Percentiles rank a stretch among this genome's conserved stretches.
These are phyloP conservation scores for Phytophthora sojae DNA, from an alignment of 352 stramenopile species.

Conservation along the genomic window DNA sequence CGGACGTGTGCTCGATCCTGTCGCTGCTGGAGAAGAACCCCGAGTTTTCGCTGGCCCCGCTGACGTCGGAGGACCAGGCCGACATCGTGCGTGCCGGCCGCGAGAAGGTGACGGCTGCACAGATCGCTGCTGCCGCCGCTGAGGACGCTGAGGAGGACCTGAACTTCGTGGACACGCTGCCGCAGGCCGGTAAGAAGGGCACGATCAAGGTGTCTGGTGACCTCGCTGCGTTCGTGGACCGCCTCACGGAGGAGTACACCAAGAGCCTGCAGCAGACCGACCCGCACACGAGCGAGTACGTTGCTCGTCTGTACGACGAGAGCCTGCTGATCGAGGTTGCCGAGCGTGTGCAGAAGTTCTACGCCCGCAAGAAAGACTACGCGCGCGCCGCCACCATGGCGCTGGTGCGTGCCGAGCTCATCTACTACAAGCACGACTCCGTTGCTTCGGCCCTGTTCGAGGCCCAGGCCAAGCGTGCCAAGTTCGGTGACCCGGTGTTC, in stretches of 20 bases:
- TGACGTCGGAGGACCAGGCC: constrained; percentile 86
- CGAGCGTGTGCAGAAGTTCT: constrained; percentile 92
- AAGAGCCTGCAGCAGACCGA: constrained; percentile 98
- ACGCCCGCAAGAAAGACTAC: constrained; percentile 78
- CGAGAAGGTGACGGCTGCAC: constrained; percentile 80
- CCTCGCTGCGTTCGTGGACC: constrained; percentile 90
- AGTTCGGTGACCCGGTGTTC: constrained; percentile 86
- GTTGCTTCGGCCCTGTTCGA: constrained; percentile 87
- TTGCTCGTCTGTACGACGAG: constrained; percentile 94
- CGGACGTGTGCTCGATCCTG: constrained; percentile 73
- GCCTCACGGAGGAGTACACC: constrained; percentile 98
- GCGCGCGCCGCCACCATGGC: constrained; percentile 89
- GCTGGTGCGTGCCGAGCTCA: constrained; percentile 94
- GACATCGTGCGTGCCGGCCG: constrained; percentile 79
- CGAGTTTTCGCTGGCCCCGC: constrained; percentile 71
- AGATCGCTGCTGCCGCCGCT: constrained; percentile 41
- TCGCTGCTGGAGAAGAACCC: constrained; percentile 85
- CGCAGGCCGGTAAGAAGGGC: constrained; percentile 74
- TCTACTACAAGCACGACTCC: constrained; percentile 98
- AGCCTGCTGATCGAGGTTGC: constrained; percentile 90
- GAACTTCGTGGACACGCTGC: constrained; percentile 81
- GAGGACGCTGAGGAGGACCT: constrained; percentile 90
- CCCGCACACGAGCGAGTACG: constrained; percentile 96
- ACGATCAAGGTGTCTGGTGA: constrained; percentile 91
- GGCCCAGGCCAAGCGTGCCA: constrained; percentile 80